Conservation (phyloP, 2,329 filamentous ascomycete genomes). For the Apiospora saccharicola region DNA sequence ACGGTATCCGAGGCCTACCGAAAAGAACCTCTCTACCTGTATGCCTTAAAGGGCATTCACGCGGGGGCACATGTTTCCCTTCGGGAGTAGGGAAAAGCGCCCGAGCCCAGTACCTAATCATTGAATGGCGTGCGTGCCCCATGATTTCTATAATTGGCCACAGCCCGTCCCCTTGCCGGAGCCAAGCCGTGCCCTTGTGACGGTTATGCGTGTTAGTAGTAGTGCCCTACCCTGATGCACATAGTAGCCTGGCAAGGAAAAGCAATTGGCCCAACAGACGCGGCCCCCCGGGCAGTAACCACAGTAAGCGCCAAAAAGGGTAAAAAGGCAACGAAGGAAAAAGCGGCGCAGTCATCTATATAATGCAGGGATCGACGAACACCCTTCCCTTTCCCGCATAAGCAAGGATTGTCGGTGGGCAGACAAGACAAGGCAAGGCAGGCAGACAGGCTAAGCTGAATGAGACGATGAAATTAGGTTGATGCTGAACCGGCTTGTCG, state of each 20-base stretch:
- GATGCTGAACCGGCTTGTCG: not conserved
- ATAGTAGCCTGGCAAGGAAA: not conserved
- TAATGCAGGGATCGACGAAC: conserved; percentile 10
- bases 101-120: not conserved
- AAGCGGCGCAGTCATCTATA: not conserved
- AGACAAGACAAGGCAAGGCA: not conserved
- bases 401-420: not conserved
- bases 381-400: conserved; percentile 3
- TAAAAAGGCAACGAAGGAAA: not conserved
- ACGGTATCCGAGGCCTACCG: not conserved
- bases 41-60: not conserved
- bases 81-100: not conserved
- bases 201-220: not conserved
- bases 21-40: not conserved
- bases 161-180: not conserved
- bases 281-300: not conserved
- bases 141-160: conserved; percentile 18
- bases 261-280: conserved; percentile 7
- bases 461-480: not conserved
- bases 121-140: not conserved
- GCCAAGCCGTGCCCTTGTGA: not conserved
- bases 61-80: no score
- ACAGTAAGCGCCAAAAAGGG: not conserved
- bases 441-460: not conserved
- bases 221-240: not conserved